phyloP scores from a whole-genome alignment of 345 rosid genomes.

The Populus ilicifolia region DNA sequence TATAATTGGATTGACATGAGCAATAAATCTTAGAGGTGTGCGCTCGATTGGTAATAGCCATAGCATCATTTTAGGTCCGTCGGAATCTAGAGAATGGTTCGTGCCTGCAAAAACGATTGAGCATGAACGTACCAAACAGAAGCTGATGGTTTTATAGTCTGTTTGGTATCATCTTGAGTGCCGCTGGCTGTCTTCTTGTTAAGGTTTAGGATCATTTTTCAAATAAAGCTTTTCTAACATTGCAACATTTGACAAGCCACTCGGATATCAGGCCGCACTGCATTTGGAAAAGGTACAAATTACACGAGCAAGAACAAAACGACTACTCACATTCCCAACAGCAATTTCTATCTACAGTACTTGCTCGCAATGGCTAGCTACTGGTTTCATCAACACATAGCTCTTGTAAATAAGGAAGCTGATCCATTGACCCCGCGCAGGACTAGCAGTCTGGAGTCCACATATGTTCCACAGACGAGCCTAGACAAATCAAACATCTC shows the following conservation, averaged over 20 bases:
- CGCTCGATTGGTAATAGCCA: too few relatives aligned
- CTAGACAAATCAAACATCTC: slow-evolving; percentile 83
- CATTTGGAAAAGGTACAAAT: not conserved
- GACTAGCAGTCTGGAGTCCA: slow-evolving; percentile 71
- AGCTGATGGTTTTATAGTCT: too few relatives aligned
- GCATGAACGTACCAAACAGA: too few relatives aligned
- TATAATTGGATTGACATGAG: too few relatives aligned
- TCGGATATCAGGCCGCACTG: too few relatives aligned
- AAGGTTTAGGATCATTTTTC: too few relatives aligned
- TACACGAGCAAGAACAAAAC: not conserved
- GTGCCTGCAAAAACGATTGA: too few relatives aligned
- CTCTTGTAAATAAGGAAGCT: slow-evolving; percentile 68
- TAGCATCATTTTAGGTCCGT: not conserved
- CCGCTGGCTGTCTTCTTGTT: too few relatives aligned
- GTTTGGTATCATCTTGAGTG: too few relatives aligned
- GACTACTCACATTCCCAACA: not conserved
- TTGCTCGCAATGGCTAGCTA: not conserved
- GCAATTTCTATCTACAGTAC: not conserved
- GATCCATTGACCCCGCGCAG: slow-evolving; percentile 81
- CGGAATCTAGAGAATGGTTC: not conserved
- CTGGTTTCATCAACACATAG: slow-evolving; percentile 22
- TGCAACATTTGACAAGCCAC: too few relatives aligned
- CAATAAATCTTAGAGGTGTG: not conserved
- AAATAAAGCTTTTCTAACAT: too few relatives aligned
- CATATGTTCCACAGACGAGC: slow-evolving; percentile 76